A percentile compares a stretch with the other conserved stretches of the same genome.
These are phyloP conservation scores for Trichomonas gallinae DNA, from an alignment of 208 protist species.

Conservation along the genomic window DNA sequence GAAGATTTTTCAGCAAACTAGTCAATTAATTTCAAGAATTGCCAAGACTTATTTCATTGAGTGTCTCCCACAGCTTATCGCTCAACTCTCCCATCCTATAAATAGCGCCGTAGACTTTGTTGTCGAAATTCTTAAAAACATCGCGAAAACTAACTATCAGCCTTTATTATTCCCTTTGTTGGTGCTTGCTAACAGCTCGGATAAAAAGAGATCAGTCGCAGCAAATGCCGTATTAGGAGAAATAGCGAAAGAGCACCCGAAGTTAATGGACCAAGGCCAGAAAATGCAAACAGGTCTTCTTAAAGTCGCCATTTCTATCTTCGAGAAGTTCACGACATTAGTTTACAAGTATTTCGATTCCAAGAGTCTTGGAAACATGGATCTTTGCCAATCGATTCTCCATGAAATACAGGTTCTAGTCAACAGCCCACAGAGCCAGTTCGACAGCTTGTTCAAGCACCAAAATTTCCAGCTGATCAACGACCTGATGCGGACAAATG, in stretches of 20 bases:
- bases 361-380: too few relatives aligned
- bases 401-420: neutral
- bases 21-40: neutral
- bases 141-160: neutral
- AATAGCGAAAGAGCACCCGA: neutral
- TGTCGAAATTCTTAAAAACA: neutral
- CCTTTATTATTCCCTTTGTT: neutral
- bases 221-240: neutral
- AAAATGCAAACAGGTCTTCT: neutral
- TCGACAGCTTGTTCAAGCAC: neutral
- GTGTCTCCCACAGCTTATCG: neutral
- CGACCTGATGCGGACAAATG: neutral
- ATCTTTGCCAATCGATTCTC: neutral
- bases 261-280: neutral
- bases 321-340: neutral
- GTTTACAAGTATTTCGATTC: neutral
- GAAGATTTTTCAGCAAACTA: neutral
- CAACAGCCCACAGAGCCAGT: neutral
- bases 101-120: neutral
- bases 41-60: neutral
- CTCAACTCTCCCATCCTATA: neutral
- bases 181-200: neutral
- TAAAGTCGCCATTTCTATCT: neutral
- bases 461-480: neutral
- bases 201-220: neutral